A percentile compares a stretch with the other conserved stretches of the same genome.
Conservation (phyloP, 345 rosid species). For the Eucalyptus cloeziana region DNA sequence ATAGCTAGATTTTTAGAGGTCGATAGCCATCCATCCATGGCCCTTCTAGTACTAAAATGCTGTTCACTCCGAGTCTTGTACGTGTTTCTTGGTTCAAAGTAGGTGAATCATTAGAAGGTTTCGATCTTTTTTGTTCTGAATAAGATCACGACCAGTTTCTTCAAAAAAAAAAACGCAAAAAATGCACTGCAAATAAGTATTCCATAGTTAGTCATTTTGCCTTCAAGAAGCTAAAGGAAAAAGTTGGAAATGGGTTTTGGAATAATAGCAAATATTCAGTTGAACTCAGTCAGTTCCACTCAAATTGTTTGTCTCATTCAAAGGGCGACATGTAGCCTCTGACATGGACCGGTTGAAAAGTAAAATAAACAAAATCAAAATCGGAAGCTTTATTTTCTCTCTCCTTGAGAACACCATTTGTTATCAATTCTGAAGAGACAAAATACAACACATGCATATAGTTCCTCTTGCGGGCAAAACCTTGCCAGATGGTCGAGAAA, state of each 20-base stretch:
- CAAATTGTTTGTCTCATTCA: fast-evolving
- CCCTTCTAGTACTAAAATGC: background rate
- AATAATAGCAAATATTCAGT: background rate
- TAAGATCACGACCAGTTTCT: background rate
- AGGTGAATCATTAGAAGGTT: background rate
- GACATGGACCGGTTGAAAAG: fast-evolving
- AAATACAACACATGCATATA: too few species aligned
- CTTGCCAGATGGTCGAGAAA: background rate
- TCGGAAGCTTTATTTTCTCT: background rate
- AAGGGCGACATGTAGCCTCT: background rate
- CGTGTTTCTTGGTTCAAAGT: background rate
- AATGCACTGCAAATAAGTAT: fast-evolving
- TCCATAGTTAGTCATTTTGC: background rate
- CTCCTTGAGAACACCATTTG: too few species aligned
- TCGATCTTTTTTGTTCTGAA: background rate
- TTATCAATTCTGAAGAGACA: too few species aligned
- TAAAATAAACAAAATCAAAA: too few species aligned
- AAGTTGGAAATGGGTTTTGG: background rate
- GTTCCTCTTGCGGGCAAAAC: too few species aligned
- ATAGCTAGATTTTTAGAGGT: fast-evolving
- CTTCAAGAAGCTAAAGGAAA: too few species aligned
- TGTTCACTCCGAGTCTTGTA: fast-evolving
- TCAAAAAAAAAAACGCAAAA: background rate
- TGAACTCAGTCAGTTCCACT: background rate
- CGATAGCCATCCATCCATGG: background rate